Percentiles rank a stretch among this genome's conserved stretches.
phyloP scores from a whole-genome alignment of 2,329 filamentous ascomycete species.

The Teratosphaeria gauchensis region DNA sequence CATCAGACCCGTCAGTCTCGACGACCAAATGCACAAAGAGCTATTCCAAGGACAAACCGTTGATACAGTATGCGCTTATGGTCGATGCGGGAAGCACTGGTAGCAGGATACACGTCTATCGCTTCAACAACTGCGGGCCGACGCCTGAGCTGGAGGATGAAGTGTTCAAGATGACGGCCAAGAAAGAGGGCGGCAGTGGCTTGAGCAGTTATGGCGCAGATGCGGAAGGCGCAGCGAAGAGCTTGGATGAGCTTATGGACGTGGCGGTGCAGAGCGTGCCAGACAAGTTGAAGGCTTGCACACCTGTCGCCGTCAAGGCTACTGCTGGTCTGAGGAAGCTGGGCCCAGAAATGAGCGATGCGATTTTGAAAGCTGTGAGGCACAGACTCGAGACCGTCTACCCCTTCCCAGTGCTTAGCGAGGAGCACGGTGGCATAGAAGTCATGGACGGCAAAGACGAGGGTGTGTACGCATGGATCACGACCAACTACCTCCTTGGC shows the following conservation, averaged over 20 bases:
- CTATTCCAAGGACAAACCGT: constrained; percentile 76
- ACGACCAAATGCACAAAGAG: constrained; percentile 73
- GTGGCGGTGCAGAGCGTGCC: constrained; percentile 78
- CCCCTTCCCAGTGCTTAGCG: constrained; percentile 86
- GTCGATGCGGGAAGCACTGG: constrained; percentile 97
- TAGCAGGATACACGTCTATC: constrained; percentile 95
- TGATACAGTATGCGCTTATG: constrained; percentile 97
- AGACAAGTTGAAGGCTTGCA: constrained; percentile 81
- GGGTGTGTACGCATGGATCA: constrained; percentile 98
- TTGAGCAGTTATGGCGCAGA: constrained; percentile 82
- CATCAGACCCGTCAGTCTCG: constrained; percentile 50
- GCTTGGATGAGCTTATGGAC: constrained; percentile 77
- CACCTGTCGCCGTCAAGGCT: constrained; percentile 92
- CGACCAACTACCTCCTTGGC: constrained; percentile 93
- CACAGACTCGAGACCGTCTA: constrained; percentile 75
- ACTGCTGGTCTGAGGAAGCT: constrained; percentile 88
- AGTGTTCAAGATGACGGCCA: constrained; percentile 86
- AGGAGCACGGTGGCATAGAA: constrained; percentile 75
- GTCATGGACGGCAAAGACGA: constrained; percentile 98
- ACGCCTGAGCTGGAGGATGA: constrained; percentile 93
- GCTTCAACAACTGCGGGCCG: constrained; percentile 95
- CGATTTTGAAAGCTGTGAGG: constrained; percentile 79
- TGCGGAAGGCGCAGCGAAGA: constrained; percentile 78
- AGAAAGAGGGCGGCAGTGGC: constrained; percentile 65
- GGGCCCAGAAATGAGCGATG: constrained; percentile 67